A percentile compares a stretch with the other conserved stretches of the same genome.
phyloP scores from a whole-genome alignment of 371 early-diverging fungal genomes.

The Dichotomocladium elegans region DNA sequence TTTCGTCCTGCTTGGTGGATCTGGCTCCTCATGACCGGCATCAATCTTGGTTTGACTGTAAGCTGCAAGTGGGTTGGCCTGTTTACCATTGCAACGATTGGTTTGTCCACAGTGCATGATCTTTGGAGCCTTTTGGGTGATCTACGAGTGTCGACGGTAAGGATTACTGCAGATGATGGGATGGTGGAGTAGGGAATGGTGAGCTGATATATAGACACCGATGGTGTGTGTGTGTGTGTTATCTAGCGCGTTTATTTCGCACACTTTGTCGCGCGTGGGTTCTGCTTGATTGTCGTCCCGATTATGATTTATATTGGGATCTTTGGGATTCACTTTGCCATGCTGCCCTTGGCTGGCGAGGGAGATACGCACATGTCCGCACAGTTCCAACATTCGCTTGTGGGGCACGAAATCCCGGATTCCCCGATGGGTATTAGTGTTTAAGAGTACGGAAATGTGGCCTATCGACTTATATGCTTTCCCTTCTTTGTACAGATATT shows the following conservation, averaged over 20 bases:
- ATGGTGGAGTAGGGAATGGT: too few relatives aligned
- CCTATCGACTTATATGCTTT: too few relatives aligned
- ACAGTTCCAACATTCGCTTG: constrained; percentile 82
- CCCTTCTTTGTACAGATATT: constrained; percentile 64
- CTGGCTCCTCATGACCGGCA: constrained; percentile 71
- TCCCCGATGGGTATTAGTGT: constrained; percentile 26
- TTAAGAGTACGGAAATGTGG: too few relatives aligned
- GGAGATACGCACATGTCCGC: constrained; percentile 92
- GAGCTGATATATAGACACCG: too few relatives aligned
- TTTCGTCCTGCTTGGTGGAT: constrained; percentile 66
- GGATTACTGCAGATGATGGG: too few relatives aligned
- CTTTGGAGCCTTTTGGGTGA: constrained; percentile 86
- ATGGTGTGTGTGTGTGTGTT: too few relatives aligned
- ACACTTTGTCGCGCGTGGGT: constrained; percentile 65
- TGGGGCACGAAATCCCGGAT: constrained; percentile 64
- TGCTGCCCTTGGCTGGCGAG: constrained; percentile 73
- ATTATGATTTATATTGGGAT: constrained; percentile 71
- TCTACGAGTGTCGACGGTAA: constrained; percentile 51
- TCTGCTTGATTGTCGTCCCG: constrained; percentile 85
- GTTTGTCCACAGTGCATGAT: constrained; percentile 77
- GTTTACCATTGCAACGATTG: constrained; percentile 82
- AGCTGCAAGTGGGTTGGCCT: constrained; percentile 92
- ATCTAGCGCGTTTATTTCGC: too few relatives aligned
- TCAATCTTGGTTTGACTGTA: constrained; percentile 62
- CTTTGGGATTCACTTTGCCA: constrained; percentile 86